Evolutionary conservation across 2,329 filamentous ascomycete species (phyloP), one percentile per base, ranked within the genome.

Genomic region (Bisporella sp.): DNA sequence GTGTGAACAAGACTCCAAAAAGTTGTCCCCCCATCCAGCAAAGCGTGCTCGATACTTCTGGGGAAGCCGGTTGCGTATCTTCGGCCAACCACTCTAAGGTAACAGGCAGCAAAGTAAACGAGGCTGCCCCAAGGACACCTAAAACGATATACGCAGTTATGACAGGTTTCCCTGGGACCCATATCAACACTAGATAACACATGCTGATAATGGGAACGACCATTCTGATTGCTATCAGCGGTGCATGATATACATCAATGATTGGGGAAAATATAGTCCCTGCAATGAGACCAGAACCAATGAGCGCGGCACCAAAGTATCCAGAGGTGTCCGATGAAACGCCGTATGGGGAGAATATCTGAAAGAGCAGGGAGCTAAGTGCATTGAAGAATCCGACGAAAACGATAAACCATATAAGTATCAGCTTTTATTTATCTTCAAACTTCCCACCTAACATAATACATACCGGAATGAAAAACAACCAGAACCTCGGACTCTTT

Each of bases 351-450:
- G 80, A 73, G 56, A 97, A 79, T 64, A 97, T 88, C 65, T 96
- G 92, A 71, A 92, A 95, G 7, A 97, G 76, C 1, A 97, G 79
- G 1, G 87, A 87, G 46, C 90, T 95, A 58, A 91, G 74, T 58
- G 86, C 86, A 75, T 97, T 97, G 81, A 99, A 99, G 72, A 93
- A 85, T 61, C 87, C 90, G 54, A 96, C 88, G 68, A 90, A 96
- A 61, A 91, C 69, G 57, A 79, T 72, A 70, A 92, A 97, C 21
- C 3, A 21, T 21, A 21, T 21, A 21, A 21, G 21, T 3, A 21
- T 21, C 3, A 21, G 21, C 21, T 21, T 21, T 21, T 21, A 21
- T 21, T 21, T 21, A 21, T 21, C 21, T 21, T 21, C 3, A 21
- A 21, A 21, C 21, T 21, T 21, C 21, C 21, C 21, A 3, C 21